phyloP scores from a whole-genome alignment of 768 basidiomycete genomes.

The Rhodosporidiobolus sp. region DNA sequence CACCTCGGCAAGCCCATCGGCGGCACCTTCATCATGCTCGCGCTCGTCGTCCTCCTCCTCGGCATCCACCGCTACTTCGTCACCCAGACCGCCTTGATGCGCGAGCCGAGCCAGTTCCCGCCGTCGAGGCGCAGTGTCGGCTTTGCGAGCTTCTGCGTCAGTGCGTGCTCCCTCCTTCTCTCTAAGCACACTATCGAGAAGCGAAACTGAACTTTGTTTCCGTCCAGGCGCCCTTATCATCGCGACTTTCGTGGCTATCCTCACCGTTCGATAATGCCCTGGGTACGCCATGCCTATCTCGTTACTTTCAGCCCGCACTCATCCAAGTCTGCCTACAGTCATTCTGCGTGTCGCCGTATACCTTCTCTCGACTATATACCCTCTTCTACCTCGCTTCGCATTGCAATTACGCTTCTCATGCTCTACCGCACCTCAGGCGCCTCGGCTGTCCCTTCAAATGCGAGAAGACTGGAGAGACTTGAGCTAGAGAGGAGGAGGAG shows the following conservation, averaged over 20 bases:
- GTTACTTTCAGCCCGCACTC: too few relatives aligned
- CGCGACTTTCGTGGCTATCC: slow-evolving; percentile 8
- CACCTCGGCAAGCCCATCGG: slow-evolving; percentile 33
- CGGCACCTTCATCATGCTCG: slow-evolving; percentile 29
- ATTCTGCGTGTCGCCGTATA: too few relatives aligned
- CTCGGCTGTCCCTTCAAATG: too few relatives aligned
- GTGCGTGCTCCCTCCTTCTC: background rate
- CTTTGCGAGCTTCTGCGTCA: slow-evolving; percentile 15
- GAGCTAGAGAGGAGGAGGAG: too few relatives aligned
- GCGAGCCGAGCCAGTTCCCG: slow-evolving; percentile 27
- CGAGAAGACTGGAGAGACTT: too few relatives aligned
- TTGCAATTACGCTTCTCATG: too few relatives aligned
- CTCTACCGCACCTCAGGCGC: too few relatives aligned
- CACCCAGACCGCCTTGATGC: slow-evolving; percentile 18
- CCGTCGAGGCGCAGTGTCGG: slow-evolving; percentile 26
- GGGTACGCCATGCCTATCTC: too few relatives aligned
- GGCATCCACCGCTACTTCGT: slow-evolving; percentile 30
- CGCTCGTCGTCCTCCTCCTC: slow-evolving; percentile 25
- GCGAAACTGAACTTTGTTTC: background rate
- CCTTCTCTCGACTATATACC: too few relatives aligned
- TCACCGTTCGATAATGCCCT: background rate
- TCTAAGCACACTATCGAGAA: background rate
- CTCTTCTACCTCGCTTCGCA: too few relatives aligned
- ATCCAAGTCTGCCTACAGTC: too few relatives aligned
- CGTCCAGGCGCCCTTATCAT: slow-evolving; percentile 8